Percentiles rank a stretch among this genome's conserved stretches.
Evolutionary conservation across 768 basidiomycete species (phyloP).

Genomic region (Agrocybe praecox): DNA sequence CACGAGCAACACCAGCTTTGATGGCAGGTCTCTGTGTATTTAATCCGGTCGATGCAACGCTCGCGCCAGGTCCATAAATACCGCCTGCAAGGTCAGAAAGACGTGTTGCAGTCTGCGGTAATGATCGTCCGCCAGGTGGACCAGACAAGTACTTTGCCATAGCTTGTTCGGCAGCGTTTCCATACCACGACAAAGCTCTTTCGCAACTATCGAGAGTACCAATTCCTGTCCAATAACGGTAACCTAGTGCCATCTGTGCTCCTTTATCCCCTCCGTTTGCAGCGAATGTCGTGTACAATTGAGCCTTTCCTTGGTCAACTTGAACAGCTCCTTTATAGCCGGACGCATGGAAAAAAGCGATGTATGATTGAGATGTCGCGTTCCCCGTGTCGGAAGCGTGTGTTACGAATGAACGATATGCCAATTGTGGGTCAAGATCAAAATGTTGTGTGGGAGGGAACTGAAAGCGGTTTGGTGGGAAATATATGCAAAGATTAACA

Average conservation of each 20-base stretch:
- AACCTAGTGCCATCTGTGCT: constrained; percentile 91
- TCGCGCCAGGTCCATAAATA: constrained; percentile 93
- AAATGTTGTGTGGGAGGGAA: constrained; percentile 77
- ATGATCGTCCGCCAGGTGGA: constrained; percentile 86
- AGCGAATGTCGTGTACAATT: constrained; percentile 93
- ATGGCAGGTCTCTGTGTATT: constrained; percentile 76
- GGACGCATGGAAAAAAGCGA: constrained; percentile 89
- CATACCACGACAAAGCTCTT: constrained; percentile 86
- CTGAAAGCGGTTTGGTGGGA: constrained; percentile 32
- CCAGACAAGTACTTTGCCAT: constrained; percentile 82
- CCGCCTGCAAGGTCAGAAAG: constrained; percentile 92
- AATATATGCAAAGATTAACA: background rate
- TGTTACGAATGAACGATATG: constrained; percentile 60
- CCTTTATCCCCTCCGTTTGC: constrained; percentile 86
- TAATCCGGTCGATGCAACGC: constrained; percentile 85
- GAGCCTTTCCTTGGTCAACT: constrained; percentile 77
- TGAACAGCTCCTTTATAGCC: constrained; percentile 72
- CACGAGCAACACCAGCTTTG: constrained; percentile 79
- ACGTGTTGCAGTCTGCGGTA: constrained; percentile 79
- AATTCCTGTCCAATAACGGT: constrained; percentile 95
- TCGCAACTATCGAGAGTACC: constrained; percentile 87
- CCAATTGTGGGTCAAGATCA: constrained; percentile 57
- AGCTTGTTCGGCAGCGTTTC: constrained; percentile 86
- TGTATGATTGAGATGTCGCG: constrained; percentile 80
- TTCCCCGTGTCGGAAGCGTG: constrained; percentile 79